These are phyloP conservation scores for Arbutus unedo DNA, from an alignment of 148 eudicot species.

Conservation along the genomic window DNA sequence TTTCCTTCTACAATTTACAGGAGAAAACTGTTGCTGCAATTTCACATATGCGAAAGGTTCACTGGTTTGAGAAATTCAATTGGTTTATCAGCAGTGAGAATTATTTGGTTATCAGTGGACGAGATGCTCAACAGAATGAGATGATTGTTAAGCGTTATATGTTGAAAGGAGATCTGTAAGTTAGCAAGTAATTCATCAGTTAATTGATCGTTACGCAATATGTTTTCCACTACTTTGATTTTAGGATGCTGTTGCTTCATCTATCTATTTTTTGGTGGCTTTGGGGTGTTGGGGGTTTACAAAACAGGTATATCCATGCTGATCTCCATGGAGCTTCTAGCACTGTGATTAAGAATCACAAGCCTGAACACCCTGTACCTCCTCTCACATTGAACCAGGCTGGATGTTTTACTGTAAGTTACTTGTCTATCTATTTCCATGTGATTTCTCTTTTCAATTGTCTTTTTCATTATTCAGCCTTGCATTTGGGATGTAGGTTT, in stretches of 20 bases:
- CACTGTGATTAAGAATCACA: constrained; percentile 95
- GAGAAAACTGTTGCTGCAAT: constrained; percentile 94
- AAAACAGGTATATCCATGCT: constrained; percentile 91
- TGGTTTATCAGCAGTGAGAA: constrained; percentile 99
- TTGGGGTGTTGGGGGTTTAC: background rate
- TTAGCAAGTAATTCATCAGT: constrained; percentile 12
- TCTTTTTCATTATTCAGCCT: background rate
- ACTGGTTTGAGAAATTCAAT: constrained; percentile 99
- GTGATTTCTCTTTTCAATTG: background rate
- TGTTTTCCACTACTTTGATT: background rate
- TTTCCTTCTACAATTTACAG: constrained; percentile 37
- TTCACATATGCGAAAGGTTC: constrained; percentile 97
- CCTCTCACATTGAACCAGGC: constrained; percentile 97
- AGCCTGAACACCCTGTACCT: constrained; percentile 80
- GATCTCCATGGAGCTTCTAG: constrained; percentile 99
- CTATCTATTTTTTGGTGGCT: background rate
- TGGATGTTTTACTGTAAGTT: constrained; percentile 88
- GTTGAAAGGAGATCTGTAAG: constrained; percentile 98
- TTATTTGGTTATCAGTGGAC: constrained; percentile 92
- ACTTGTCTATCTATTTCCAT: constrained; percentile 4
- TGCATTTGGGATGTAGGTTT: constrained; percentile 53
- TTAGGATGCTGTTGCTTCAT: constrained; percentile 1
- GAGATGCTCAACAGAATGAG: constrained; percentile 99
- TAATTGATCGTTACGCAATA: background rate
- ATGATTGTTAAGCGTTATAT: constrained; percentile 97